Evolutionary conservation across 2,329 filamentous ascomycete genomes (phyloP).

Genomic region (Chrysoporthe austroafricana): DNA sequence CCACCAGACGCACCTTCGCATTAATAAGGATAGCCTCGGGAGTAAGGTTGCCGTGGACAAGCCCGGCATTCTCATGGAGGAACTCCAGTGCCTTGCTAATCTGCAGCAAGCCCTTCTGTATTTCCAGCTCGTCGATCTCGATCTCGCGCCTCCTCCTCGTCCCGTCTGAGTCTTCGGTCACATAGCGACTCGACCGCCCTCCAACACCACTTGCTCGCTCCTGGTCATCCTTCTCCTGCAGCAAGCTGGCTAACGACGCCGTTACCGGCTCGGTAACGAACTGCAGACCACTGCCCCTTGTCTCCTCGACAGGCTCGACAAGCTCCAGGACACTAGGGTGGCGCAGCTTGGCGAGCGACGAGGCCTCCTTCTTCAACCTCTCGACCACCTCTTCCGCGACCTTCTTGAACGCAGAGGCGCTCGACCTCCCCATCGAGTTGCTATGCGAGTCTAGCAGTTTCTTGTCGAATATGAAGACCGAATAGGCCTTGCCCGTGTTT

Average conservation of each 20-base stretch:
- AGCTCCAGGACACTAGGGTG: slow-evolving; percentile 93
- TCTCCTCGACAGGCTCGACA: slow-evolving; percentile 94
- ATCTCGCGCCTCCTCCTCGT: slow-evolving; percentile 75
- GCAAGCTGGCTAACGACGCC: slow-evolving; percentile 78
- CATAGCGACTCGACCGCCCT: slow-evolving; percentile 75
- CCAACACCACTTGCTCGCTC: slow-evolving; percentile 71
- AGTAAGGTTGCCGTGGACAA: slow-evolving; percentile 93
- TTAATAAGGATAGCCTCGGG: slow-evolving; percentile 94
- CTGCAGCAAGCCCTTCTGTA: slow-evolving; percentile 93
- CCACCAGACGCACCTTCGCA: slow-evolving; percentile 67
- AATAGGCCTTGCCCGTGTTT: slow-evolving; percentile 84
- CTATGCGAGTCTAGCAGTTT: slow-evolving; percentile 77
- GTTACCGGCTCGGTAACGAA: slow-evolving; percentile 94
- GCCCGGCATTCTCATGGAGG: slow-evolving; percentile 88
- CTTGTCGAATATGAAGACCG: slow-evolving; percentile 92
- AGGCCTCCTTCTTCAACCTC: slow-evolving; percentile 87
- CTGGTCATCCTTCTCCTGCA: slow-evolving; percentile 89
- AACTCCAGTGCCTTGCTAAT: slow-evolving; percentile 94
- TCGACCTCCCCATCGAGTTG: slow-evolving; percentile 61
- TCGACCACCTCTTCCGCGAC: slow-evolving; percentile 89
- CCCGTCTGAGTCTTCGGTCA: slow-evolving; percentile 78
- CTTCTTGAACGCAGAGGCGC: slow-evolving; percentile 73
- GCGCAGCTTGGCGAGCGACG: slow-evolving; percentile 81
- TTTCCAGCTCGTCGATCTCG: slow-evolving; percentile 95
- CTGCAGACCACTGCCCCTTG: slow-evolving; percentile 85